Percentiles rank a stretch among this genome's conserved stretches.
Conservation (phyloP, 305 asterid genomes). For the Fraxinus sp. region DNA sequence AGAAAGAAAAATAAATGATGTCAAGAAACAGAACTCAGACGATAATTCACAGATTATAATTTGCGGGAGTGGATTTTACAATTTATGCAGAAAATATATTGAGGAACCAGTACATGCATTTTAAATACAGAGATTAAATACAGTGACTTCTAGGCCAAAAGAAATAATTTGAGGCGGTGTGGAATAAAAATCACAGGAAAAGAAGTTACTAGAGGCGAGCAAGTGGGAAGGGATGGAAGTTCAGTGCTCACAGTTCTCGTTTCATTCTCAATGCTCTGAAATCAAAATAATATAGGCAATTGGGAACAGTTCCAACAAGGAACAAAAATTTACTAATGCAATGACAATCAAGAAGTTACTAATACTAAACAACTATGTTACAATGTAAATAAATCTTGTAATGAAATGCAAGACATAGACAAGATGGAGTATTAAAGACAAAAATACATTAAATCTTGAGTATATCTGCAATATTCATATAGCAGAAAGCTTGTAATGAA, state of each 20-base stretch:
- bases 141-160: not conserved
- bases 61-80: not conserved
- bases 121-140: not conserved
- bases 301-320: conserved; percentile 24
- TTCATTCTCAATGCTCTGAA: conserved; percentile 7
- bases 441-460: not conserved
- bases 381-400: not conserved
- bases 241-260: not conserved
- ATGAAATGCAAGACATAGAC: too few relatives aligned
- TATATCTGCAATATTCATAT: not conserved
- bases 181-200: not conserved
- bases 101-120: not conserved
- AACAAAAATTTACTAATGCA: not conserved
- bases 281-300: not conserved
- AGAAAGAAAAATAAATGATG: conserved; percentile 13
- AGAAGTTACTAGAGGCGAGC: not conserved
- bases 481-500: conserved; percentile 11
- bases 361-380: conserved; percentile 2
- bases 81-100: not conserved
- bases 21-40: conserved; percentile 8
- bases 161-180: not conserved
- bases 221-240: conserved; percentile 7
- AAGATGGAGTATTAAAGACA: not conserved
- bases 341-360: not conserved
- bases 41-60: not conserved